Conservation (phyloP, 495 filamentous ascomycete species). For the Penicillium egyptiacum region DNA sequence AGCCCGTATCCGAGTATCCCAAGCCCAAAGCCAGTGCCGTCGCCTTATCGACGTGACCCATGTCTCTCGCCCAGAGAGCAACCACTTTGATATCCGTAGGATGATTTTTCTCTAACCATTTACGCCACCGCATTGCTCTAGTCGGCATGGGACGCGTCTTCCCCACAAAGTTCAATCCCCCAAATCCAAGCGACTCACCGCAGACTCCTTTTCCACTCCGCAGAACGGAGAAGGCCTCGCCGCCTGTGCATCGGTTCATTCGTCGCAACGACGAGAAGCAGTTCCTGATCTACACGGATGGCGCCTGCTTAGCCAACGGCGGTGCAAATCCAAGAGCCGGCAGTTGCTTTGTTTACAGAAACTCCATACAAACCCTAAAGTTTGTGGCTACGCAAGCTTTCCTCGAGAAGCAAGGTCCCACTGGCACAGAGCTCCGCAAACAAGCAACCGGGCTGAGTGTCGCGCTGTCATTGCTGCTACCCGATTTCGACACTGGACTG, state of each 20-base stretch:
- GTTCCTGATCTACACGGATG: background rate
- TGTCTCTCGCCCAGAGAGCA: too few relatives aligned
- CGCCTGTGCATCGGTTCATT: background rate
- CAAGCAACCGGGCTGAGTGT: constrained; percentile 44
- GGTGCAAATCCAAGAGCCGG: background rate
- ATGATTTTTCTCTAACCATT: too few relatives aligned
- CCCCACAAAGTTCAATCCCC: background rate
- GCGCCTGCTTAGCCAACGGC: background rate
- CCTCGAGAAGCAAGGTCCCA: background rate
- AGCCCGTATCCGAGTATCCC: too few relatives aligned
- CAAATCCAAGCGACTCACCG: background rate
- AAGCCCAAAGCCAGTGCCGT: too few relatives aligned
- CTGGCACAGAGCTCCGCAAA: constrained; percentile 6
- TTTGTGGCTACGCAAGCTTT: background rate
- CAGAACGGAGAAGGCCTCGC: background rate
- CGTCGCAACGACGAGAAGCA: background rate
- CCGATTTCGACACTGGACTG: constrained; percentile 13
- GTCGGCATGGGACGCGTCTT: background rate
- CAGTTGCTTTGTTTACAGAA: background rate
- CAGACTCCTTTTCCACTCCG: background rate
- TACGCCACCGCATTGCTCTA: background rate
- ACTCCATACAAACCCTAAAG: background rate
- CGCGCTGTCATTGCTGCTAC: constrained; percentile 43
- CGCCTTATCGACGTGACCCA: too few relatives aligned
- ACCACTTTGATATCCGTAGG: too few relatives aligned